phyloP scores from a whole-genome alignment of 23 red algal species.

The Gracilaria domingensis region DNA sequence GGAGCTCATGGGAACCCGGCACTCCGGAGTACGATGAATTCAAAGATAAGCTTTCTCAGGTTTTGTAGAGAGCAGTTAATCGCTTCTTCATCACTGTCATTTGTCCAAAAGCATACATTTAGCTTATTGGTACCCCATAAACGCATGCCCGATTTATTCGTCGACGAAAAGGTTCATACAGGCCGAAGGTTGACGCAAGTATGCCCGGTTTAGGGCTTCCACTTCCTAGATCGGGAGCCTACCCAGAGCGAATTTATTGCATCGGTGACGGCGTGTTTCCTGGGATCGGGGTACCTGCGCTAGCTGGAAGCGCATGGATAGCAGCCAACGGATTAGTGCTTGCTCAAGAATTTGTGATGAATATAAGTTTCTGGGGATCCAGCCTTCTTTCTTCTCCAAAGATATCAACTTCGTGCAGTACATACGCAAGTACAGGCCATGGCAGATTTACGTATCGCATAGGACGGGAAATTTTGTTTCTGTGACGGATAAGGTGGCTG shows the following conservation, averaged over 20 bases:
- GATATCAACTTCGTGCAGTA: too few relatives aligned
- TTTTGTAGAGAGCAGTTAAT: constrained; percentile 69
- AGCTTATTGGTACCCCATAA: constrained; percentile 67
- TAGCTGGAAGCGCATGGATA: constrained; percentile 67
- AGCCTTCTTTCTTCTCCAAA: too few relatives aligned
- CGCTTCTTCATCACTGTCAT: constrained; percentile 52
- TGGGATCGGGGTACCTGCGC: constrained; percentile 84
- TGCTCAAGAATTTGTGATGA: constrained; percentile 44
- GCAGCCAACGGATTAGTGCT: constrained; percentile 64
- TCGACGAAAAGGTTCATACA: constrained; percentile 59
- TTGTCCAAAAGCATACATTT: constrained; percentile 26
- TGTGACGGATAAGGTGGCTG: too few relatives aligned
- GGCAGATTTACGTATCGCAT: too few relatives aligned
- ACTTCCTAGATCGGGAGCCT: not conserved
- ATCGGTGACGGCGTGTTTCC: constrained; percentile 84
- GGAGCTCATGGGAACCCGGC: constrained; percentile 47
- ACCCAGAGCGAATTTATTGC: constrained; percentile 34
- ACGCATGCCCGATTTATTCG: constrained; percentile 82
- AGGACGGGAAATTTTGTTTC: too few relatives aligned
- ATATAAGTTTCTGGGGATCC: constrained; percentile 50
- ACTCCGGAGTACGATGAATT: constrained; percentile 61
- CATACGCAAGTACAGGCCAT: too few relatives aligned
- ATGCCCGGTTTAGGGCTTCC: constrained; percentile 33
- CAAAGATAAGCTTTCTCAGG: constrained; percentile 54
- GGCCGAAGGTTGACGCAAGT: constrained; percentile 56